Evolutionary conservation across 768 basidiomycete species (phyloP), one percentile per base, ranked within the genome.

Genomic region (Leccinum obscurum): DNA sequence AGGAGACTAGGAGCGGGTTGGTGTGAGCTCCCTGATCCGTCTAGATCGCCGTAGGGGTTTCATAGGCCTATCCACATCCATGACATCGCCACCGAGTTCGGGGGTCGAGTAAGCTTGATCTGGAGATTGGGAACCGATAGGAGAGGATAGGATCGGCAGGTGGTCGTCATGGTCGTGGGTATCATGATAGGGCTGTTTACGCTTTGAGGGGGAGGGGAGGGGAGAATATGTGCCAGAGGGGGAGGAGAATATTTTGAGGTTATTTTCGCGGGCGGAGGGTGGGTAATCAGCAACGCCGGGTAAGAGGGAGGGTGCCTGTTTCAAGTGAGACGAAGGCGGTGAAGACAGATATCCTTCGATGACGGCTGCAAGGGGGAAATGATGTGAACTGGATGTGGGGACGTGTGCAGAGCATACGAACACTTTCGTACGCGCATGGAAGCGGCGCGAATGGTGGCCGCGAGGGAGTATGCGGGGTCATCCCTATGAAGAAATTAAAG

Each of bases 371-470:
- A 56, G 60, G 67, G 64, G 55, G 66, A 71, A 61, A 69, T 71
- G 54, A 68, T 69, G 72, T 66, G 70, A 64, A 72, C 70, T 62
- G 52, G 62, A 59, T 62, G 66, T 55, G 58, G 62, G 59, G 62
- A 61, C 57, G 62, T 14, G 58, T 48, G 56, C 55, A 64, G 54
- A 56, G 54, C 61, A 64, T 52, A 72, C 81, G 68, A 70, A 89
- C 88, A 80, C 74, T 86, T 86, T 68, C 88, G 74, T 52, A 80
- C 81, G 62, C 87, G 85, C 64, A 83, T 75, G 54, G 83, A 84
- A 30, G 86, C 73, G 64, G 78, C 84, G 59, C 82, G 82, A 56
- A 90, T 79, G 57, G 76, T 78, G n/a, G 80, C 77, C 48, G 78
- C 72, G 26, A 87, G 72, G 54, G 48, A 49, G 48, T 26, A 14